Conservation (phyloP, 768 basidiomycete species). For the Rhodotorula kratochvilovae region DNA sequence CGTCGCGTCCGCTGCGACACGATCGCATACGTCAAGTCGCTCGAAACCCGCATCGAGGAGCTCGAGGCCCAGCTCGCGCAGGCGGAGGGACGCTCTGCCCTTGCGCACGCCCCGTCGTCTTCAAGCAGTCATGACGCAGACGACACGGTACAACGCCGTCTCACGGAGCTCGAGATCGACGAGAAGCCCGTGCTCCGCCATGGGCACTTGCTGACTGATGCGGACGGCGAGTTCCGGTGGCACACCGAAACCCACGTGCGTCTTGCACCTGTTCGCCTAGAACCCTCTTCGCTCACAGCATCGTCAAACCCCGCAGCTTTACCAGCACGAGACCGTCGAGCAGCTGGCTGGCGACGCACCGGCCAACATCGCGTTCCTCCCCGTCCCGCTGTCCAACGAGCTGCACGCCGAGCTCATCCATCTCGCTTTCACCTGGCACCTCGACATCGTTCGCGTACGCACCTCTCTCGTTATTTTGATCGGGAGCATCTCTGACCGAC, state of each 20-base stretch:
- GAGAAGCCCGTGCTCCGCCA: neutral
- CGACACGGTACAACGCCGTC: too few relatives aligned
- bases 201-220: neutral
- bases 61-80: neutral
- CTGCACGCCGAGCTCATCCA: neutral
- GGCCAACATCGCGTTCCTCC: neutral
- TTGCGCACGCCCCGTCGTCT: neutral
- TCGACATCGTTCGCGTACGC: neutral
- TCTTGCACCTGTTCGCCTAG: neutral
- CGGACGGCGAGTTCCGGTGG: neutral
- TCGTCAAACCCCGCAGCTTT: neutral
- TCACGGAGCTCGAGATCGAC: neutral
- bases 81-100: neutral
- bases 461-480: too few relatives aligned
- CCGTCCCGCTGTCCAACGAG: neutral
- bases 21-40: neutral
- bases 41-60: neutral
- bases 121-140: too few relatives aligned
- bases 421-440: neutral
- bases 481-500: too few relatives aligned
- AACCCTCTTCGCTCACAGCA: neutral
- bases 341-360: fast-evolving
- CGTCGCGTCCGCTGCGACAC: neutral
- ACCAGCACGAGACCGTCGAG: neutral
- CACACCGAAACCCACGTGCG: neutral